These are phyloP conservation scores for Fusarium odoratissimum DNA, from an alignment of 2,329 filamentous ascomycete species.

Conservation along the genomic window DNA sequence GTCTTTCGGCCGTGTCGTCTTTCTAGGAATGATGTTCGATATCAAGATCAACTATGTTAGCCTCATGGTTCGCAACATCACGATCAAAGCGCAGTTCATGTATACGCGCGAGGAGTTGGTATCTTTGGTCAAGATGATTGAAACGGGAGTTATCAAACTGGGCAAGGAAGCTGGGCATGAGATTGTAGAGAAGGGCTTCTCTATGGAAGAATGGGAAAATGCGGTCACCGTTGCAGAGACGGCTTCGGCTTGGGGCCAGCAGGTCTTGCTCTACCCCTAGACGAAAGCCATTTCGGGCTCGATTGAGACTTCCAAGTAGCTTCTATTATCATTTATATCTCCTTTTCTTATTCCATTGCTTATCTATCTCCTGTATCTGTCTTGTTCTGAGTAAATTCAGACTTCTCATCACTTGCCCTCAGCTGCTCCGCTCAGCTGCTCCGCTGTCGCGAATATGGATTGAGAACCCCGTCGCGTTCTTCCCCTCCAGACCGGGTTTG, in stretches of 20 bases:
- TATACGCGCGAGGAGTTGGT: conserved; percentile 20
- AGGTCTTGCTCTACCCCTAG: conserved; percentile 17
- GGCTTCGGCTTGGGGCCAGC: conserved; percentile 27
- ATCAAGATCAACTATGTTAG: conserved; percentile 26
- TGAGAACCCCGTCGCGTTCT: neutral
- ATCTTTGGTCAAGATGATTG: conserved; percentile 28
- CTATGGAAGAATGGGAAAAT: conserved; percentile 27
- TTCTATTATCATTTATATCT: neutral
- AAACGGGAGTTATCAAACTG: conserved; percentile 22
- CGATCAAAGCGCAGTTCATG: conserved; percentile 28
- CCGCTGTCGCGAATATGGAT: neutral
- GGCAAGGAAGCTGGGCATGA: conserved; percentile 28
- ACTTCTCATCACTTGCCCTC: neutral
- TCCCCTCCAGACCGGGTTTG: neutral
- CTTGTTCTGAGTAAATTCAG: neutral
- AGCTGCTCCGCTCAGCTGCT: too few relatives aligned
- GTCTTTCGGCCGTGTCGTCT: neutral
- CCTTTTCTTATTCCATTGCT: neutral
- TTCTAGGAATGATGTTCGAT: conserved; percentile 24
- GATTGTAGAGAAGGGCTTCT: conserved; percentile 7
- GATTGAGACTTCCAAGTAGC: neutral
- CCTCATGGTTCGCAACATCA: conserved; percentile 21
- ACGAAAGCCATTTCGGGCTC: accelerated
- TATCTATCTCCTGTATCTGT: too few relatives aligned
- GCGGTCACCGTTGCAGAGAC: conserved; percentile 11